phyloP scores from a whole-genome alignment of 2,329 filamentous ascomycete genomes.

The Colletotrichum chrysophilum region DNA sequence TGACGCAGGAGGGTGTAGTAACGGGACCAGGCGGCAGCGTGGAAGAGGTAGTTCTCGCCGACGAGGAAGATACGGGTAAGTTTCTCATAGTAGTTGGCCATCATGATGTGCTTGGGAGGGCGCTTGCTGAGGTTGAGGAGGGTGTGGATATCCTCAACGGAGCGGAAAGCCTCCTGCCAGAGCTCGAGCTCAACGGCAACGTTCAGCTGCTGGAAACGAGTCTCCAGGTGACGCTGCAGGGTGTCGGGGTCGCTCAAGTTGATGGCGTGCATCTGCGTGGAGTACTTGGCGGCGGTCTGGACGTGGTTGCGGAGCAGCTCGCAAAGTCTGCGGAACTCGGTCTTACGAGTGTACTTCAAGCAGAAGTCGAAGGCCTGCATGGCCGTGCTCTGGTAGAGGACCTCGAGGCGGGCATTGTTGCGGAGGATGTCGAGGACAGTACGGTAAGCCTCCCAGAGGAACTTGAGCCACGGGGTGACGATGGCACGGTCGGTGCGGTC shows the following conservation, averaged over 20 bases:
- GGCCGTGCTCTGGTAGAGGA: constrained; percentile 97
- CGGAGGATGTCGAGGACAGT: constrained; percentile 98
- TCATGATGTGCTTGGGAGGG: constrained; percentile 98
- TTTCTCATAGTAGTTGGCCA: constrained; percentile 99
- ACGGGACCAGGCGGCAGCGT: constrained; percentile 94
- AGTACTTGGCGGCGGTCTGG: constrained; percentile 99
- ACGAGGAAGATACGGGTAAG: constrained; percentile 98
- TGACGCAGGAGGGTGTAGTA: constrained; percentile 97
- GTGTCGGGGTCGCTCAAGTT: constrained; percentile 98
- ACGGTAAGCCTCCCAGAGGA: constrained; percentile 98
- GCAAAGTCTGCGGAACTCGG: constrained; percentile 97
- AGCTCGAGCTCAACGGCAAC: constrained; percentile 97
- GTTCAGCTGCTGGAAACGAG: constrained; percentile 97
- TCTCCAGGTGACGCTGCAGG: constrained; percentile 95
- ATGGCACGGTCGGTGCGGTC: constrained; percentile 98
- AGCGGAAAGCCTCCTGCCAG: constrained; percentile 99
- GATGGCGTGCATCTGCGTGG: constrained; percentile 98
- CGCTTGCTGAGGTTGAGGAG: constrained; percentile 97
- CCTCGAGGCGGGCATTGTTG: constrained; percentile 97
- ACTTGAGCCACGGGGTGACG: constrained; percentile 99
- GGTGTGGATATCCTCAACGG: constrained; percentile 98
- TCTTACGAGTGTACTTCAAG: constrained; percentile 97
- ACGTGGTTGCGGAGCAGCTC: constrained; percentile 98
- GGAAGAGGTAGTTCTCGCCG: constrained; percentile 99
- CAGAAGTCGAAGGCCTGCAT: constrained; percentile 99